phyloP scores from a whole-genome alignment of 2,329 filamentous ascomycete genomes.

The Alternaria novae-zelandiae region DNA sequence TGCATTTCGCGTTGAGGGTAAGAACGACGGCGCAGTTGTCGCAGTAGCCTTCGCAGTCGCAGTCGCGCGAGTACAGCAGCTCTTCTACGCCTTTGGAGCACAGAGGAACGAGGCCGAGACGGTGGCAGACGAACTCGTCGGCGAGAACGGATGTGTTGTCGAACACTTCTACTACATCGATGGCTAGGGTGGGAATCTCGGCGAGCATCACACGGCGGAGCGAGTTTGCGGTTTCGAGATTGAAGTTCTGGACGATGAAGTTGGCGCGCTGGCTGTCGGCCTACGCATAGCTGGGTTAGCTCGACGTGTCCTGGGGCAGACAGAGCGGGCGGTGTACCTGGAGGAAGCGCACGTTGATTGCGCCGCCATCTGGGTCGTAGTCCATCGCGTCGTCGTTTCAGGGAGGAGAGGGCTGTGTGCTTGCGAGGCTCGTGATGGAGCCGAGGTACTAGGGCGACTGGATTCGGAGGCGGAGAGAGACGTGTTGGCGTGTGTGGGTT shows the following conservation, averaged over 20 bases:
- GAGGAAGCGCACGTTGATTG: slow-evolving; percentile 48
- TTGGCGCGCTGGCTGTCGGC: slow-evolving; percentile 82
- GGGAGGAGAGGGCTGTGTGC: slow-evolving; percentile 17
- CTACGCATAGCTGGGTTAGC: slow-evolving; percentile 55
- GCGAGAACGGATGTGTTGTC: slow-evolving; percentile 94
- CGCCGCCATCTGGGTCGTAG: slow-evolving; percentile 57
- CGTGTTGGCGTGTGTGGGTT: slow-evolving; percentile 27
- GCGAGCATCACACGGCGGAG: slow-evolving; percentile 89
- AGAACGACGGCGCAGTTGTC: slow-evolving; percentile 88
- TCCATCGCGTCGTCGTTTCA: slow-evolving; percentile 51
- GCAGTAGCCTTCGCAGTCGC: slow-evolving; percentile 95
- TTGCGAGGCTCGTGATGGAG: slow-evolving; percentile 8
- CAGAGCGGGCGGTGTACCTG: slow-evolving; percentile 40
- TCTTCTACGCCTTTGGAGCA: slow-evolving; percentile 82
- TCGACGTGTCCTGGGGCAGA: slow-evolving; percentile 4
- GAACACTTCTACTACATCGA: slow-evolving; percentile 92
- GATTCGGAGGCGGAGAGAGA: slow-evolving; percentile 17
- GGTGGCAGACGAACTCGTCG: slow-evolving; percentile 94
- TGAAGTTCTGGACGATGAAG: slow-evolving; percentile 88
- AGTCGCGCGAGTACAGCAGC: slow-evolving; percentile 88
- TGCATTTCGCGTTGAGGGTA: slow-evolving; percentile 84
- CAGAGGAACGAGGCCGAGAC: slow-evolving; percentile 87
- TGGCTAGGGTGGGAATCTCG: slow-evolving; percentile 92
- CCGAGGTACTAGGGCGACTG: slow-evolving; percentile 26
- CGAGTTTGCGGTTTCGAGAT: slow-evolving; percentile 91